phyloP scores from a whole-genome alignment of 2,329 filamentous ascomycete species.

The Sordariomycetes sp. region DNA sequence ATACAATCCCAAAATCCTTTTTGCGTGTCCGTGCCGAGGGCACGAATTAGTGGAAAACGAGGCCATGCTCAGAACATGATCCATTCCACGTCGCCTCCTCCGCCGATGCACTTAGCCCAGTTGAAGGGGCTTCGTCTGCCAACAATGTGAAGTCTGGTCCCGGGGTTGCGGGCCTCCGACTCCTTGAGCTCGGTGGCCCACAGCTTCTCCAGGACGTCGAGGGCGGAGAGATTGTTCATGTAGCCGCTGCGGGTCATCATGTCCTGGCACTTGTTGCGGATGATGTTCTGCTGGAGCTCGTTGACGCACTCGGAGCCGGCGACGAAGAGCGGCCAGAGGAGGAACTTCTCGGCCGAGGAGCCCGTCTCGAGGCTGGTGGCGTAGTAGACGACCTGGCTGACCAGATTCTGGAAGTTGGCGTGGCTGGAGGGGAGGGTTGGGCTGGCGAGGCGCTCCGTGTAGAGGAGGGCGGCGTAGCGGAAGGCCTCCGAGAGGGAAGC shows the following conservation, averaged over 20 bases:
- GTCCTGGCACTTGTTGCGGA: conserved; percentile 72
- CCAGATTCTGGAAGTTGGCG: conserved; percentile 73
- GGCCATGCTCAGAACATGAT: conserved; percentile 54
- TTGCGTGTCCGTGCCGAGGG: too few relatives aligned
- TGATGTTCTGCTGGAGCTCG: conserved; percentile 66
- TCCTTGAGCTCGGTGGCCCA: conserved; percentile 54
- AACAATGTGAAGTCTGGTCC: conserved; percentile 20
- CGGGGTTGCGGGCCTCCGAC: conserved; percentile 22
- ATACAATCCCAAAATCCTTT: too few relatives aligned
- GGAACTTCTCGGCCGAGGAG: conserved; percentile 71
- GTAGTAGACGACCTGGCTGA: conserved; percentile 75
- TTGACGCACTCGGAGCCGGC: conserved; percentile 83
- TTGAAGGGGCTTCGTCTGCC: conserved; percentile 42
- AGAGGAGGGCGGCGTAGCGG: conserved; percentile 79
- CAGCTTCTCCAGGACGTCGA: conserved; percentile 77
- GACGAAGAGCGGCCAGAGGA: conserved; percentile 90
- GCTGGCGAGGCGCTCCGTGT: conserved; percentile 78
- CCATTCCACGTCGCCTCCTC: conserved; percentile 53
- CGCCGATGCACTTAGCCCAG: conserved; percentile 49
- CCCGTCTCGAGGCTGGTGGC: conserved; percentile 68
- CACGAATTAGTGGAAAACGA: too few relatives aligned
- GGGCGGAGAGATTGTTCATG: conserved; percentile 81
- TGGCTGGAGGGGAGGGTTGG: conserved; percentile 65
- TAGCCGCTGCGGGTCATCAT: conserved; percentile 87
- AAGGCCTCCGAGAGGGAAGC: conserved; percentile 83